Evolutionary conservation across 2,329 filamentous ascomycete genomes (phyloP), one percentile per base, ranked within the genome.

Genomic region (Trichophyton schoenleinii): DNA sequence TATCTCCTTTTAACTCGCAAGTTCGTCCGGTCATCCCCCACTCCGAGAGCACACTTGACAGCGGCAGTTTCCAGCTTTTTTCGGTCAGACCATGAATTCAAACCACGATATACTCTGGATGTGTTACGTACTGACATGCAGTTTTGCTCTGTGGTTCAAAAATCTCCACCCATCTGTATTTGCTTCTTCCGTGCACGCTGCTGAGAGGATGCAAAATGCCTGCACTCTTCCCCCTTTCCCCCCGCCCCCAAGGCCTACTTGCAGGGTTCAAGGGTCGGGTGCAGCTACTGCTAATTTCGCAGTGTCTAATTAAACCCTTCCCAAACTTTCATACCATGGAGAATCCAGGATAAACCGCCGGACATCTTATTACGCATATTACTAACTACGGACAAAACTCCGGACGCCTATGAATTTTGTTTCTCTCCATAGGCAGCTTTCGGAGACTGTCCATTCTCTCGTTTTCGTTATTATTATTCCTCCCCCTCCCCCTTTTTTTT

Each of bases 231-330:
- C 46, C 46, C 20, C 46, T 15, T 36, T 36, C 52, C 52, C 52
- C 52, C 28, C 52, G 15, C 52, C 52, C 31, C 31, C 31, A 55
- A 55, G 52, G 52, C 52, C 25, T 55, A 55, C 31, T 34, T 55
- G 31, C 52, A 55, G 52, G 52, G 52, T n/a, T 55, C 52, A 55
- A 6, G 52, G 52, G 3, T 15, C 25, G 20, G 28, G 20, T 9
- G 34, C 13, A 55, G 46, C 31, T 20, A 36, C 28, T 55, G 25
- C 34, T 36, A 55, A 55, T 55, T 55, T 55, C 52, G 34, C 28
- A 55, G 34, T 55, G 28, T 55, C 52, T 55, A 55, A 55, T 55
- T 55, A 55, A 55, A 28, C 52, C 52, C 25, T 44, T 31, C 41
- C 46, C 20, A 52, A 52, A 52, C 22, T 52, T 22, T 31, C 46